Evolutionary conservation across 208 protist species (phyloP).

Genomic region (Trypanosoma mega): DNA sequence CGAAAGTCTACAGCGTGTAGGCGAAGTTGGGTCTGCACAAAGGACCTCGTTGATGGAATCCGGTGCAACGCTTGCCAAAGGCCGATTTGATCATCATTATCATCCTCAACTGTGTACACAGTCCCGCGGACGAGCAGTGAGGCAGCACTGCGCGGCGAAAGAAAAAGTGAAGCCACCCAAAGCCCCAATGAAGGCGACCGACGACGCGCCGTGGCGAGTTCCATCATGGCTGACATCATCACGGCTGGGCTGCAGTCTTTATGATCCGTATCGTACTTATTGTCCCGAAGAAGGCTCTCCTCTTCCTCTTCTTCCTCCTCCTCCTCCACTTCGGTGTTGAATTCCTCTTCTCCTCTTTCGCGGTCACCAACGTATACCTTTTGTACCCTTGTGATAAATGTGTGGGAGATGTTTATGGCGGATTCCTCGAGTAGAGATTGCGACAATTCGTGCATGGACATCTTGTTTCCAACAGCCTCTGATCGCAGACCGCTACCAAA

Average conservation of each 20-base stretch:
- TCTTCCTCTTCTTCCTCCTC: too few relatives aligned
- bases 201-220: not conserved
- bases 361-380: too few relatives aligned
- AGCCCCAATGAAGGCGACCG: slow-evolving; percentile 13
- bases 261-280: too few relatives aligned
- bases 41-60: not conserved
- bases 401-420: too few relatives aligned
- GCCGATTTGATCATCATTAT: slow-evolving; percentile 15
- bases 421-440: not conserved
- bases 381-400: too few relatives aligned
- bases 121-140: not conserved
- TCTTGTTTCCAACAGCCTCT: not conserved
- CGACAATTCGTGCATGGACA: not conserved
- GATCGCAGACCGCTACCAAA: slow-evolving; percentile 19
- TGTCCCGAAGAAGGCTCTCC: too few relatives aligned
- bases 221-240: not conserved
- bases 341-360: too few relatives aligned
- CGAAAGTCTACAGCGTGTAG: slow-evolving; percentile 23
- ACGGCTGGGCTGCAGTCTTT: not conserved
- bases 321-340: too few relatives aligned
- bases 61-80: slow-evolving; percentile 27
- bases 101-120: not conserved
- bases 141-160: not conserved
- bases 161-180: slow-evolving; percentile 16
- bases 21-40: slow-evolving; percentile 14